Evolutionary conservation across 2,329 filamentous ascomycete genomes (phyloP).

Genomic region (Pseudocercospora pini-densiflorae): DNA sequence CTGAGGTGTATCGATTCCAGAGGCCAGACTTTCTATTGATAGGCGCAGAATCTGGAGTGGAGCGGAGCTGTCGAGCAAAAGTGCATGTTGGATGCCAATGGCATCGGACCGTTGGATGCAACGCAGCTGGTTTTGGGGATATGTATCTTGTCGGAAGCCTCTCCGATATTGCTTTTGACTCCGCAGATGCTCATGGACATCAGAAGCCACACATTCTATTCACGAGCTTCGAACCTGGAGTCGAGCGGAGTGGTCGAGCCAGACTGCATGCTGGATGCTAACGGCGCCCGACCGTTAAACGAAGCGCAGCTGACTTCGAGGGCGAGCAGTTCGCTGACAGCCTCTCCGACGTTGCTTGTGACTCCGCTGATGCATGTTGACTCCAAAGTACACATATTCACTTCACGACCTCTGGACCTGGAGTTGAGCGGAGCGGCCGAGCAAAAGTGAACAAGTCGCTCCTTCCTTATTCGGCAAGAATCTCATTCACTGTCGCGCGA

Average conservation of each 20-base stretch:
- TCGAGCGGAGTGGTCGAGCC: not conserved
- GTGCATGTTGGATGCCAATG: no score
- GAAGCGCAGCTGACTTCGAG: no score
- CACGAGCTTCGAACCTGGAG: not conserved
- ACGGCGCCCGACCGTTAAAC: no score
- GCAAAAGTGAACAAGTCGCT: not conserved
- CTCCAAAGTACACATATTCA: not conserved
- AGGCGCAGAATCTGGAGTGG: no score
- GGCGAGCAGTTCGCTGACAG: not conserved
- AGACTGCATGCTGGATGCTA: not conserved
- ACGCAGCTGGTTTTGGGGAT: no score
- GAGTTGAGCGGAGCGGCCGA: not conserved
- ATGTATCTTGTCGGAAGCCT: not conserved
- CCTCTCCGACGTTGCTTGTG: not conserved
- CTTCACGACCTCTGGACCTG: not conserved
- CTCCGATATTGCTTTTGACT: not conserved
- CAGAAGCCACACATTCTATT: not conserved
- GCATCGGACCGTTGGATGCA: no score
- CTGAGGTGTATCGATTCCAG: not conserved
- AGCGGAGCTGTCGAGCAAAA: not conserved
- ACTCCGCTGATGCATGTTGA: not conserved
- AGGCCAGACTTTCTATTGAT: not conserved
- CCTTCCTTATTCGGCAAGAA: slow-evolving; percentile 5
- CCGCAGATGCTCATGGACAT: not conserved
- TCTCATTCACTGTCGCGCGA: slow-evolving; percentile 4